Evolutionary conservation across 2,329 filamentous ascomycete species (phyloP), one percentile per base, ranked within the genome.

Genomic region (Endoconidiophora polonica): DNA sequence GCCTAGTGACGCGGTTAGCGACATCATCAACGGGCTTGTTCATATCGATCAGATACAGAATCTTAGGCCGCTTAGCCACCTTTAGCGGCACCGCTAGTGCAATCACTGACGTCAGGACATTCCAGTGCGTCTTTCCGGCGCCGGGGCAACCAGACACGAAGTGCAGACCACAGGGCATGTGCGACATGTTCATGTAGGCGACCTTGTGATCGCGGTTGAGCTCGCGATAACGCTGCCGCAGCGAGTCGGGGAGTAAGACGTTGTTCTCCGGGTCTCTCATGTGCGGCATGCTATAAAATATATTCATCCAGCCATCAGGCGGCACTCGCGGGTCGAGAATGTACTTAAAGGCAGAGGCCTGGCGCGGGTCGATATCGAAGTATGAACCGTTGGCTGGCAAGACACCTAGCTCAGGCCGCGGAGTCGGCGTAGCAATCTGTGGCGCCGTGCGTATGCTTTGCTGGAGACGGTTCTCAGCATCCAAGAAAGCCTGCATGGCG

Each of bases 91-190:
- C 39, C 3, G 49, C 26, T 16, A 52, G 62, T 6, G 65, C 63
- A 16, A 69, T 57, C 0, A 63, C 65, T 1, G 67, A 59, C 2
- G 69, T 56, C 1, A 66, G 57, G 55, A 70, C 62, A 33, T 66
- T 69, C 66, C 67, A 69, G 36, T 70, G 65, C 0, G 69, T 71
- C 46, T 72, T 72, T 0, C 69, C 69, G 0, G 68, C 64, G 0
- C 69, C 68, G 3, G 69, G 68, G 4, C 69, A 69, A 3, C 69
- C 69, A 5, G 68, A 68, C 1, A 71, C 58, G 44, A 72, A 63
- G 24, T 62, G 65, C 1, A 72, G 53, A 0, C 67, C 65, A n/a
- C 65, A 67, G 0, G 67, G 66, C 9, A 71, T 64, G 1, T 54
- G 54, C 1, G 54, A 52, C 0, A 70, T 58, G 0, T 60, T 60